These are phyloP conservation scores for Eucalyptus viminalis DNA, from an alignment of 345 rosid genomes.

Conservation along the genomic window DNA sequence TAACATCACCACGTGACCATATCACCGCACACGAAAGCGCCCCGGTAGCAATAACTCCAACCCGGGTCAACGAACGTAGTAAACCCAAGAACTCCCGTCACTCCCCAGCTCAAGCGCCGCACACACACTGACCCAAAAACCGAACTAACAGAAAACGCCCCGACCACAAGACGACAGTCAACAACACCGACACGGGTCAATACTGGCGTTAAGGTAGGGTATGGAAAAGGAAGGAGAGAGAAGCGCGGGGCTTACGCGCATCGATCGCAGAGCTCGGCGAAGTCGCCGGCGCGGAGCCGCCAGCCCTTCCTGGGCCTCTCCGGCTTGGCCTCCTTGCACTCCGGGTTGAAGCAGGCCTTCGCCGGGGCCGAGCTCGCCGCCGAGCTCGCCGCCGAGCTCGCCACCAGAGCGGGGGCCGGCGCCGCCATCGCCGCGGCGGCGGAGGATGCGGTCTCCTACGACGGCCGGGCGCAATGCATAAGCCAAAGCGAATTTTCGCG, in stretches of 20 bases:
- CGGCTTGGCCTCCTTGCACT: slow-evolving; percentile 51
- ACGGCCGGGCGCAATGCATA: neutral
- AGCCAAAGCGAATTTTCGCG: neutral
- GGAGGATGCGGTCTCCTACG: neutral
- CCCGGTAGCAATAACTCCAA: neutral
- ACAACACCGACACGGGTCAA: neutral
- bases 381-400: neutral
- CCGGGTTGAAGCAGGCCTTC: slow-evolving; percentile 59
- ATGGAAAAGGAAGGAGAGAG: neutral
- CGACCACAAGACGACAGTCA: neutral
- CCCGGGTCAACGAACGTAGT: neutral
- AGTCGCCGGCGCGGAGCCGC: slow-evolving; percentile 75
- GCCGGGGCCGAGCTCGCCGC: neutral
- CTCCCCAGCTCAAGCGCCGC: neutral
- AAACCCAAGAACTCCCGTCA: neutral
- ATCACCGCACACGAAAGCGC: neutral
- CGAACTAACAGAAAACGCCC: neutral
- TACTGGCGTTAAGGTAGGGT: too few relatives aligned
- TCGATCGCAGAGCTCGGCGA: slow-evolving; percentile 88
- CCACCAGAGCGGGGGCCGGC: neutral
- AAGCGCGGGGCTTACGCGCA: slow-evolving; percentile 57
- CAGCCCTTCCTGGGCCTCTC: slow-evolving; percentile 61
- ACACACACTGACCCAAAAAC: neutral
- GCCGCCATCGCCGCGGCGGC: neutral
- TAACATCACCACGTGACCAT: neutral